Evolutionary conservation across 192 early-diverging fungal genomes (phyloP), one percentile per base, ranked within the genome.

Genomic region (Fimicolochytrium jonesii): DNA sequence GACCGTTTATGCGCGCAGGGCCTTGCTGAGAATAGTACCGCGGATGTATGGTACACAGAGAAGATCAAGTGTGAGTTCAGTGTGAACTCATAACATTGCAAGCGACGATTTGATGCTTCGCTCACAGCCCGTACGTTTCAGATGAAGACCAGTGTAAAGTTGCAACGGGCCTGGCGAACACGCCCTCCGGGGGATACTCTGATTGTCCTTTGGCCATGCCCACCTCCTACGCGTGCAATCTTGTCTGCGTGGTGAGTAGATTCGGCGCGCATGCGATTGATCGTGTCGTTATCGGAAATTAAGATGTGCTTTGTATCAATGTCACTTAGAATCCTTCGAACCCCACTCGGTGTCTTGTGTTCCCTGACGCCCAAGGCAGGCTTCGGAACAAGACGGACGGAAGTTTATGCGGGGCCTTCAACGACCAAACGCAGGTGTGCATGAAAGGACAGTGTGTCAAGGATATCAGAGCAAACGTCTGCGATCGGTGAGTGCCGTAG

Each of bases 341-440:
- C n/a, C n/a, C n/a, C n/a, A n/a, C n/a, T n/a, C 25, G 48, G 6
- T 61, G 59, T 33, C 20, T 45, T n/a, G n/a, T 31, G 3, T 61
- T 61, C 46, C 43, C 41, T 1, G 59, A 20, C 28, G 6, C 44
- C 2, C 15, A 41, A 4, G 36, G 55, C n/a, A 22, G 41, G n/a
- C 6, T 54, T 9, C n/a, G 17, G 25, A 56, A 55, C 43, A 66
- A 56, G 52, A 66, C 52, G 44, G 64, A 66, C 37, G 64, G 64
- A 20, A 66, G 42, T 9, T 23, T 66, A 22, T 66, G 64, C 31
- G 64, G 64, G 6, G 46, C 15, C 4, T 66, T 55, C 4, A 53
- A 66, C 20, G 55, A 48, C 32, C 43, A 46, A 20, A 28, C 30
- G 11, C 30, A 6, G 28, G 64, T 66, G 3, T 66, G 64, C 36